Evolutionary conservation across 2,329 filamentous ascomycete species (phyloP), one percentile per base, ranked within the genome.

Genomic region (Ampelomyces quisqualis): DNA sequence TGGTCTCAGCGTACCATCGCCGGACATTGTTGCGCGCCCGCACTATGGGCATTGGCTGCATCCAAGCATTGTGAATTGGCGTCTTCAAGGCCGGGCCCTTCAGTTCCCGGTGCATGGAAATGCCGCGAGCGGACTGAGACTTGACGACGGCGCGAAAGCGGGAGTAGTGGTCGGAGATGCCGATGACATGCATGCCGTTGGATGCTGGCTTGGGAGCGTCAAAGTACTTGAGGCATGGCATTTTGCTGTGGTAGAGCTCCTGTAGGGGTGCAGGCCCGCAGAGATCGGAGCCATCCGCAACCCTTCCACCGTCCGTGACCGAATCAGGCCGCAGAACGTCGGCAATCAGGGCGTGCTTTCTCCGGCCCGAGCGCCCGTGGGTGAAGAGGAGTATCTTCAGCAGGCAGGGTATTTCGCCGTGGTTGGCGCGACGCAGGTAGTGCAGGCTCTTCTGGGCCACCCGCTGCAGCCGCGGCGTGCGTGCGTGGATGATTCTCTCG

Each of bases 361-460:
- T 69, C 48, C 65, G 72, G 7, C 81, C 81, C 21, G 68, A 70
- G 36, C 81, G 74, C 10, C 79, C 81, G 53, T 84, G 84, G 10
- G 80, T 72, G 43, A 74, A 62, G 21, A 72, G 63, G 14, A 85
- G 64, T 8, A 82, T 68, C 39, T 74, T 77, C 30, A 75, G 67
- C 13, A 84, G 60, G 10, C 74, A 70, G 10, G 62, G 62, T 10
- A 65, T 50, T 37, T 81, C 77, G 45, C 80, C 81, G 43, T 76
- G 66, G 52, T 82, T 83, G 14, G 80, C 81, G 33, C 76, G 71
- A 2, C 70, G 72, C 6, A 80, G 60, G 5, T 65, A 65, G 23
- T 75, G 69, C 20, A 72, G 61, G 3, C 68, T 71, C 35, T 71
- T 64, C 9, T 53, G 55, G 9, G 50, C 64, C 18, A 55, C 56